These are phyloP conservation scores for Trichoderma citrinoviride DNA, from an alignment of 2,329 filamentous ascomycete species.

Conservation along the genomic window DNA sequence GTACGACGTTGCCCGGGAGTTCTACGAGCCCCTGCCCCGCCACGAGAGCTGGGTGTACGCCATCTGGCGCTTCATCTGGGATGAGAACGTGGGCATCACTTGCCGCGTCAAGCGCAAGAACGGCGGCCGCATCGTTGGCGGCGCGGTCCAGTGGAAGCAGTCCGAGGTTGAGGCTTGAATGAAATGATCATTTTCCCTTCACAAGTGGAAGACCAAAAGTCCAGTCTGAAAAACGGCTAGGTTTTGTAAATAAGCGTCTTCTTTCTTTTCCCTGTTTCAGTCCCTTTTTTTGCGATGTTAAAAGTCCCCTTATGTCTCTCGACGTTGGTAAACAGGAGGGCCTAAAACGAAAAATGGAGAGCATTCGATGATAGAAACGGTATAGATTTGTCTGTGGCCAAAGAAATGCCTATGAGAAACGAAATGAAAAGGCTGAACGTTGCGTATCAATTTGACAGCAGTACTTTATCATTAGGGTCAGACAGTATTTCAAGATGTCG, in stretches of 20 bases:
- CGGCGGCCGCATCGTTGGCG: constrained; percentile 62
- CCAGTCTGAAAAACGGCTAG: neutral
- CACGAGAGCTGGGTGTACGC: constrained; percentile 91
- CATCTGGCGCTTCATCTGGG: constrained; percentile 93
- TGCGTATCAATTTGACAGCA: too few species aligned
- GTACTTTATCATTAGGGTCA: too few species aligned
- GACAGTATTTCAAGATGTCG: neutral
- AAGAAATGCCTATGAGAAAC: constrained; percentile 5
- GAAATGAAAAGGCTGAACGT: too few species aligned
- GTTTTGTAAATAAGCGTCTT: constrained; percentile 1
- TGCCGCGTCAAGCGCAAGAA: constrained; percentile 91
- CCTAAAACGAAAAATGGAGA: neutral
- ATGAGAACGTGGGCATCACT: constrained; percentile 83
- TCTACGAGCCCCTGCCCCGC: constrained; percentile 81
- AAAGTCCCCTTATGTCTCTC: neutral
- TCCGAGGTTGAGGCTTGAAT: constrained; percentile 64
- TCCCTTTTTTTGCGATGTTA: constrained; percentile 8
- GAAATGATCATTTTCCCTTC: neutral
- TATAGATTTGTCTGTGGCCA: neutral
- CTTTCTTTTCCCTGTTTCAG: too few species aligned
- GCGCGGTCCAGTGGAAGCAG: constrained; percentile 59
- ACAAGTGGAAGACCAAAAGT: neutral
- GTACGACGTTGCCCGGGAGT: constrained; percentile 79
- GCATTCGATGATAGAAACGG: too few species aligned
- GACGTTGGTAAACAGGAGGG: neutral